Conservation (phyloP, 2,329 filamentous ascomycete species). For the Colletotrichum godetiae region DNA sequence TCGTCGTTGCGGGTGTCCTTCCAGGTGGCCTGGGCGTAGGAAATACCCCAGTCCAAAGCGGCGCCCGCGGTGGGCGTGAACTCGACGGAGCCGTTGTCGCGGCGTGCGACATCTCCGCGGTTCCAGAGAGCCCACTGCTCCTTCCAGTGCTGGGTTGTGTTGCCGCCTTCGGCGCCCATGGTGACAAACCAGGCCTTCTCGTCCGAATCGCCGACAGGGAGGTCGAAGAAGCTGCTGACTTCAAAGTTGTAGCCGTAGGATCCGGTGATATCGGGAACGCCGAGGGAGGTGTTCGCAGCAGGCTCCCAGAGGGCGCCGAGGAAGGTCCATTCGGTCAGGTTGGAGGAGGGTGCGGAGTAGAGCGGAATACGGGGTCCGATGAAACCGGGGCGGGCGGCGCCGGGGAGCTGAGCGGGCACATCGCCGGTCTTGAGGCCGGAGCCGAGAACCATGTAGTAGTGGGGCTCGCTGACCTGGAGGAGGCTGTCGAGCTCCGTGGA, state of each 20-base stretch:
- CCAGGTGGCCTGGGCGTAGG: slow-evolving; percentile 36
- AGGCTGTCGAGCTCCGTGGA: slow-evolving; percentile 29
- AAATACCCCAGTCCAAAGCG: slow-evolving; percentile 36
- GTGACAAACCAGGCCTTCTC: slow-evolving; percentile 36
- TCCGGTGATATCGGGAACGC: slow-evolving; percentile 33
- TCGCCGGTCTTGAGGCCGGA: slow-evolving; percentile 35
- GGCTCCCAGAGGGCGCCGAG: slow-evolving; percentile 37
- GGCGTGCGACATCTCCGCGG: slow-evolving; percentile 32
- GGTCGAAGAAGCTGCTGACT: slow-evolving; percentile 35
- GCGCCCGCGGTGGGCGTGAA: slow-evolving; percentile 32
- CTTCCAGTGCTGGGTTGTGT: slow-evolving; percentile 35
- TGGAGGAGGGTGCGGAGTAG: slow-evolving; percentile 33
- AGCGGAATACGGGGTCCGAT: slow-evolving; percentile 35
- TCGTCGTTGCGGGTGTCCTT: slow-evolving; percentile 22
- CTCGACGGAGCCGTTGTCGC: slow-evolving; percentile 35
- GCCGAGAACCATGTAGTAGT: slow-evolving; percentile 37
- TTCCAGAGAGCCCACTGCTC: slow-evolving; percentile 37
- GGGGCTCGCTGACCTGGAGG: slow-evolving; percentile 26
- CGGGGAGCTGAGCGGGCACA: slow-evolving; percentile 30
- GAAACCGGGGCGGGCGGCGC: slow-evolving; percentile 36
- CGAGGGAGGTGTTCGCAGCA: slow-evolving; percentile 30
- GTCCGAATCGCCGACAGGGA: slow-evolving; percentile 24
- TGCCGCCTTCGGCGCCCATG: slow-evolving; percentile 33
- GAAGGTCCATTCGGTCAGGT: slow-evolving; percentile 36
- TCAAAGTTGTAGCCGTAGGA: slow-evolving; percentile 37